These are phyloP conservation scores for Pholiota conissans DNA, from an alignment of 768 basidiomycete genomes.

Conservation along the genomic window DNA sequence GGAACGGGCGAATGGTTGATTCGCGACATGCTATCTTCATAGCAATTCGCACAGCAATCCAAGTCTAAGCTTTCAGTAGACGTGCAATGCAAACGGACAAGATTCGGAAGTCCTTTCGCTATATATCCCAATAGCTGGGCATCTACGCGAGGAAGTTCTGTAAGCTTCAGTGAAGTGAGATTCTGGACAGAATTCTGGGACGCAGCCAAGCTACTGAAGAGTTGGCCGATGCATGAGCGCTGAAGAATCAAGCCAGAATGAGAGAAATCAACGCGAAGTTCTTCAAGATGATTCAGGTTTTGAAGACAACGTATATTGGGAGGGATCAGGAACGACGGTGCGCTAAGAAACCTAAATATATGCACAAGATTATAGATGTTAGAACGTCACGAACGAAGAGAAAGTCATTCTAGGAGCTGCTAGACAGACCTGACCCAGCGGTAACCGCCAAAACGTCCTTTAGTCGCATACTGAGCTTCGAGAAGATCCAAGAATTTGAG, in stretches of 20 bases:
- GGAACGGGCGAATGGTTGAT: conserved; percentile 66
- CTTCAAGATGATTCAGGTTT: conserved; percentile 34
- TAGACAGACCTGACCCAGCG: conserved; percentile 48
- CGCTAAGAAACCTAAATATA: conserved; percentile 30
- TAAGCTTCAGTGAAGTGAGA: conserved; percentile 50
- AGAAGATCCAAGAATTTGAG: conserved; percentile 13
- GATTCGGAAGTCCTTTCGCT: conserved; percentile 41
- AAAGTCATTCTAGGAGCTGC: neutral
- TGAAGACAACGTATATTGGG: conserved; percentile 23
- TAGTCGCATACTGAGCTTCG: conserved; percentile 10
- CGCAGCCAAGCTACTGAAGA: conserved; percentile 31
- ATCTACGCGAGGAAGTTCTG: conserved; percentile 59
- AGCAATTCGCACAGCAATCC: conserved; percentile 64
- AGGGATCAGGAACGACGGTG: conserved; percentile 31
- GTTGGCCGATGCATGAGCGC: conserved; percentile 30
- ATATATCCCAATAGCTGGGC: conserved; percentile 45
- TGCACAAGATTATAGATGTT: conserved; percentile 11
- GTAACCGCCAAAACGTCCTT: conserved; percentile 29
- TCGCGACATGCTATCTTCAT: conserved; percentile 57
- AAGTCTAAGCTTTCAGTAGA: conserved; percentile 58
- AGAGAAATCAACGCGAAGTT: conserved; percentile 41
- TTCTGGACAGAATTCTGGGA: conserved; percentile 31
- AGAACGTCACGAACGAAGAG: no score
- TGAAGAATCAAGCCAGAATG: conserved; percentile 47
- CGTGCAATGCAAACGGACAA: conserved; percentile 53